These are phyloP conservation scores for Rhizophora mangle DNA, from an alignment of 345 rosid species.

Conservation along the genomic window DNA sequence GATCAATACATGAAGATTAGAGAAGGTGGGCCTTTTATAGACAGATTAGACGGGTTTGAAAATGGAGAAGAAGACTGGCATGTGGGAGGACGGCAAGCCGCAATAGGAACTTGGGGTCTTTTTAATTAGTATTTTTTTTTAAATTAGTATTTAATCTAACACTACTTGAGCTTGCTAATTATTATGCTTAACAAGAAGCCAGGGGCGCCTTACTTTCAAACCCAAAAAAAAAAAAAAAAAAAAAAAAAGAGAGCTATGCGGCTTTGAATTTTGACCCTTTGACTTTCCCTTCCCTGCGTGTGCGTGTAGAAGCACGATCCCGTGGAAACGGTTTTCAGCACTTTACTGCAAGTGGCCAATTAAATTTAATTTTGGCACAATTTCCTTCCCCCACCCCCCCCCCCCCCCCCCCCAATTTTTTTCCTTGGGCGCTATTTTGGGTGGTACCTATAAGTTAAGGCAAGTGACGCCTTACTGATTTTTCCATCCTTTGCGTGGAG, in stretches of 20 bases:
- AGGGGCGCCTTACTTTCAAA: background rate
- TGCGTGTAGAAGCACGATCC: constrained; percentile 6
- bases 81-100: constrained; percentile 36
- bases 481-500: too few species aligned
- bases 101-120: constrained; percentile 22
- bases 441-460: too few species aligned
- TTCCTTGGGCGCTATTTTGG: too few species aligned
- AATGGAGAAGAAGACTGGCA: constrained; percentile 16
- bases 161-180: constrained; percentile 24
- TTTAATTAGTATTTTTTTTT: constrained; percentile 13
- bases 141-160: constrained; percentile 18
- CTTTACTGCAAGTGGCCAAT: constrained; percentile 4
- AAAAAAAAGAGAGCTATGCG: background rate
- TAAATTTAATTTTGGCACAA: constrained; percentile 1
- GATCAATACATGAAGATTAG: constrained; percentile 41
- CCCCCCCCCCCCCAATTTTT: background rate
- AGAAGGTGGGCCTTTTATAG: constrained; percentile 44
- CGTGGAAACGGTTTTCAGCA: constrained; percentile 14
- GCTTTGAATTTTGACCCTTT: constrained; percentile 42
- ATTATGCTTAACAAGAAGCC: constrained; percentile 20
- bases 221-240: too few species aligned
- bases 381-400: background rate
- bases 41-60: constrained; percentile 27
- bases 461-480: too few species aligned
- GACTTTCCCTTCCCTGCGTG: constrained; percentile 25